phyloP scores from a whole-genome alignment of 164 flowering plant species.

The Magnolia kwangsiensis region DNA sequence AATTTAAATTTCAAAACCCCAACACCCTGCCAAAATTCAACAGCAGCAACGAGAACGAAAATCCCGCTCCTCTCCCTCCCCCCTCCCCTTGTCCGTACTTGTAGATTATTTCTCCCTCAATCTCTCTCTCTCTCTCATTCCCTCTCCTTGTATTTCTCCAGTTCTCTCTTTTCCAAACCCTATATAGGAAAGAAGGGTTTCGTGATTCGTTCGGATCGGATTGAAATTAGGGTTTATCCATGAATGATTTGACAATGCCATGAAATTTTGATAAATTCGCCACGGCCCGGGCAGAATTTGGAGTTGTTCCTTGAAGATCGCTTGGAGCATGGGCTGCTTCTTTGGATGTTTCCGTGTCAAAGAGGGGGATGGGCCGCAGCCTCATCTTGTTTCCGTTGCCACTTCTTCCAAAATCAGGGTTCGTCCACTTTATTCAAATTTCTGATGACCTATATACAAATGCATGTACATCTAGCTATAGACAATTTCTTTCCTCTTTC shows the following conservation, averaged over 20 bases:
- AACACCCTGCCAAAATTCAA: neutral
- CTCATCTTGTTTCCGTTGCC: constrained; percentile 28
- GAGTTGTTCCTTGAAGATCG: neutral
- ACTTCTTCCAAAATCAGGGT: constrained; percentile 29
- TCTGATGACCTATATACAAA: neutral
- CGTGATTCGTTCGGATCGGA: neutral
- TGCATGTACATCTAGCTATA: too few species aligned
- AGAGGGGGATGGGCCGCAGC: constrained; percentile 27
- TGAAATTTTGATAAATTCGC: neutral
- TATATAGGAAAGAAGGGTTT: neutral
- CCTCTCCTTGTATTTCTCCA: neutral
- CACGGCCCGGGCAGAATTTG: neutral
- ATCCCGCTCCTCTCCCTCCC: neutral
- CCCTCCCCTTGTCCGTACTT: too few species aligned
- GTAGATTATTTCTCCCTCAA: neutral
- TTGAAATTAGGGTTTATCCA: neutral
- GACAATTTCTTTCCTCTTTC: too few species aligned
- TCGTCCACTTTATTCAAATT: neutral
- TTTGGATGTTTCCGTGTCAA: constrained; percentile 53
- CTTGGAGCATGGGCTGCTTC: constrained; percentile 56
- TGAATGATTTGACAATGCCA: neutral
- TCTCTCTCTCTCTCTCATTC: neutral
- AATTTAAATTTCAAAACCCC: constrained; percentile 21
- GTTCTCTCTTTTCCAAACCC: neutral
- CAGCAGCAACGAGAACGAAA: neutral